Percentiles rank a stretch among this genome's conserved stretches.
Evolutionary conservation across 192 early-diverging fungal species (phyloP).

Genomic region (Funneliformis geosporum): DNA sequence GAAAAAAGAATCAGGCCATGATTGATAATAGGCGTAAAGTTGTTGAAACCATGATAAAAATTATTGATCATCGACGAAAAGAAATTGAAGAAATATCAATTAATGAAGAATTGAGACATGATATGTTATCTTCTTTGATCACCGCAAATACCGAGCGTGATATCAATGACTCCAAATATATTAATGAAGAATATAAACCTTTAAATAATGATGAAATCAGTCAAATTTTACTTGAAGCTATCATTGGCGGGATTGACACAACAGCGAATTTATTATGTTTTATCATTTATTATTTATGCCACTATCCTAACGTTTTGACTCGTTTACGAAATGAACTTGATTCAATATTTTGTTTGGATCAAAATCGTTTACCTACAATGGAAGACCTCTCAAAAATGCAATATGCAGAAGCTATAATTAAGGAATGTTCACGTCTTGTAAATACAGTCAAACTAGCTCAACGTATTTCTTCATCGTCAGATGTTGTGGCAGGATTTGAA

Average conservation of each 20-base stretch:
- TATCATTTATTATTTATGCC: background rate
- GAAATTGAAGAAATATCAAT: background rate
- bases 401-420: slow-evolving; percentile 4
- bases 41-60: background rate
- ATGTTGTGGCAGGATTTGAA: slow-evolving; percentile 8
- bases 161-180: background rate
- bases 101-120: background rate
- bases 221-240: background rate
- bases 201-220: slow-evolving; percentile 5
- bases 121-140: slow-evolving; percentile 3
- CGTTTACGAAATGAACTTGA: background rate
- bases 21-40: background rate
- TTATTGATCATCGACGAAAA: background rate
- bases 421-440: background rate
- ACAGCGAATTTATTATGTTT: background rate
- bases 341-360: background rate
- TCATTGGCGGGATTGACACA: background rate
- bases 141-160: slow-evolving; percentile 10
- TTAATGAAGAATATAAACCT: background rate
- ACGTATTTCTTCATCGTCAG: background rate
- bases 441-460: background rate
- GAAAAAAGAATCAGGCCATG: background rate
- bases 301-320: background rate
- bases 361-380: too few relatives aligned
- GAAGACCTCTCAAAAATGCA: slow-evolving; percentile 11